Conservation (phyloP, 2,329 filamentous ascomycete genomes). For the Drechmeria coniospora region DNA sequence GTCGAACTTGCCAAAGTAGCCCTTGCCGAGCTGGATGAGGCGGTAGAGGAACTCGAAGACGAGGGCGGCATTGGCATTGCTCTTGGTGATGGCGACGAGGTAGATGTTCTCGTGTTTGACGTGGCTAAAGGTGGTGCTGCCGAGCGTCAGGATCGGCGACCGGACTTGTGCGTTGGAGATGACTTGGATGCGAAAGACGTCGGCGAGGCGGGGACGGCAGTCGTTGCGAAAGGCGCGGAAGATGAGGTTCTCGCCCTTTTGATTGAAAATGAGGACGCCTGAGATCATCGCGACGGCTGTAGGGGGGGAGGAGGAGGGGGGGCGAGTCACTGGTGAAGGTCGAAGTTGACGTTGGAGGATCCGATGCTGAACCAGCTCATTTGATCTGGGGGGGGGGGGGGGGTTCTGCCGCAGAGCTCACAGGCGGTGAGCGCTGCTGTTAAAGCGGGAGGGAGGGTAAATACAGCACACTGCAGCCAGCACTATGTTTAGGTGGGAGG, state of each 20-base stretch:
- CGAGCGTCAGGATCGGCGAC: slow-evolving; percentile 90
- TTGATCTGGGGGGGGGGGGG: background rate
- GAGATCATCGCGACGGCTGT: slow-evolving; percentile 63
- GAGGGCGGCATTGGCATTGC: slow-evolving; percentile 94
- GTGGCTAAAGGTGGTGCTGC: slow-evolving; percentile 97
- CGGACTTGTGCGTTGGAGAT: slow-evolving; percentile 97
- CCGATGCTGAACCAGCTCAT: too few species aligned
- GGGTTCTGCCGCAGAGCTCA: slow-evolving; percentile 3
- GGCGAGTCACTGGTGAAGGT: too few species aligned
- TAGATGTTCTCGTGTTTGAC: slow-evolving; percentile 99
- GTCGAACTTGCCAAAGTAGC: slow-evolving; percentile 98
- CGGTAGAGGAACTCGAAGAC: slow-evolving; percentile 97
- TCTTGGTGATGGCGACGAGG: slow-evolving; percentile 92
- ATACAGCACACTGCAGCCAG: too few species aligned
- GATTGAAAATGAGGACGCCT: slow-evolving; percentile 95
- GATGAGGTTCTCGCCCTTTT: slow-evolving; percentile 99
- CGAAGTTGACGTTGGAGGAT: too few species aligned
- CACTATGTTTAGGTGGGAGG: too few species aligned
- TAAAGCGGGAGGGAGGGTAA: too few species aligned
- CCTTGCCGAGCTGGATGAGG: slow-evolving; percentile 74
- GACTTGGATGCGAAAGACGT: slow-evolving; percentile 98
- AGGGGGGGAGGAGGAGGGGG: background rate
- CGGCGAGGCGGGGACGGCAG: slow-evolving; percentile 89
- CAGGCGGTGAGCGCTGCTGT: slow-evolving; percentile 2
- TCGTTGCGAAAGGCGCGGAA: slow-evolving; percentile 98